Evolutionary conservation across 1,284 basidiomycete genomes (phyloP).

Genomic region (Lentinus polychrous): DNA sequence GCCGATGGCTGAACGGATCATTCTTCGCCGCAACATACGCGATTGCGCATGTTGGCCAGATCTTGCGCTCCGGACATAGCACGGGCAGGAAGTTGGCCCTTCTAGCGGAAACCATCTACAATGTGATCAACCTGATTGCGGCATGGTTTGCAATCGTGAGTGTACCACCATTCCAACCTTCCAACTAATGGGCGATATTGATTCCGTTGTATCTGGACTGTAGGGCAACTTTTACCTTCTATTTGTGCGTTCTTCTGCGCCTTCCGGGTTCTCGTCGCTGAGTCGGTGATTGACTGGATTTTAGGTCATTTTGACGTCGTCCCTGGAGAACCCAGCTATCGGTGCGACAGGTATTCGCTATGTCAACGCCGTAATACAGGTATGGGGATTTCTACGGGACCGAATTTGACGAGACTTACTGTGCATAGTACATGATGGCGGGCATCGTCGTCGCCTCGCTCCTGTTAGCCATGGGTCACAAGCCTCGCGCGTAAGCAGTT

Average conservation of each 20-base stretch:
- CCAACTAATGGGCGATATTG: constrained; percentile 37
- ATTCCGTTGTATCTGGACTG: background rate
- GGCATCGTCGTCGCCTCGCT: constrained; percentile 85
- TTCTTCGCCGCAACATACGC: constrained; percentile 92
- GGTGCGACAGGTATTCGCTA: constrained; percentile 63
- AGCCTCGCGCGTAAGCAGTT: constrained; percentile 71
- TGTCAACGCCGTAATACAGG: constrained; percentile 76
- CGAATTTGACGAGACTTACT: constrained; percentile 1
- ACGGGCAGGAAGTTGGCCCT: constrained; percentile 67
- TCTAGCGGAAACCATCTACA: constrained; percentile 82
- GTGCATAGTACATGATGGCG: constrained; percentile 72
- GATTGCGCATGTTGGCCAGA: constrained; percentile 79
- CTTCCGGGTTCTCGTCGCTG: constrained; percentile 48
- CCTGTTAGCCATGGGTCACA: constrained; percentile 95
- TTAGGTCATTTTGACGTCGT: constrained; percentile 82
- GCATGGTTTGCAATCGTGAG: constrained; percentile 89
- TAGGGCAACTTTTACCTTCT: constrained; percentile 95
- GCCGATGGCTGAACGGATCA: constrained; percentile 90
- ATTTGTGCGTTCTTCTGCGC: constrained; percentile 80
- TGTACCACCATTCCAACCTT: constrained; percentile 12
- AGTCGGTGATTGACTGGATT: background rate
- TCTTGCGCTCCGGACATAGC: constrained; percentile 83
- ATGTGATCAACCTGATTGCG: constrained; percentile 83
- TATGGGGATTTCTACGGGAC: constrained; percentile 27
- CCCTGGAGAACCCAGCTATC: constrained; percentile 76